These are phyloP conservation scores for Exophiala bonariae DNA, from an alignment of 2,329 filamentous ascomycete species.

Conservation along the genomic window DNA sequence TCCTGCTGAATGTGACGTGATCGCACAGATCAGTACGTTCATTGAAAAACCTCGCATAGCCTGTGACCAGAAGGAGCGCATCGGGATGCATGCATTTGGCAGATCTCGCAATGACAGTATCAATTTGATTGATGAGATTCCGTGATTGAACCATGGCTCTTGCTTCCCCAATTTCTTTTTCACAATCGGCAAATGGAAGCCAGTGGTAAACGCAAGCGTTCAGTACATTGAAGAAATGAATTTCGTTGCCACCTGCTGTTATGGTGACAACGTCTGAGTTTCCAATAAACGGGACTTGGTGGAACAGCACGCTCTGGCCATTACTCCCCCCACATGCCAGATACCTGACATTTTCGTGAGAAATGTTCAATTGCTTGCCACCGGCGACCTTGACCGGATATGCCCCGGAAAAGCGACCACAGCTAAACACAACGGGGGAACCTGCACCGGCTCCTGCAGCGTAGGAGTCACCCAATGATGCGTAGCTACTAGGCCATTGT, in stretches of 20 bases:
- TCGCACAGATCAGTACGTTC: constrained; percentile 23
- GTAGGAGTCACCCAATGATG: constrained; percentile 32
- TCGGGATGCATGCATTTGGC: constrained; percentile 7
- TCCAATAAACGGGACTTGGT: constrained; percentile 21
- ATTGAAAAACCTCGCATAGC: constrained; percentile 30
- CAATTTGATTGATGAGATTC: constrained; percentile 21
- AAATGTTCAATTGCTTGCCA: constrained; percentile 14
- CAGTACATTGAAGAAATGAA: constrained; percentile 30
- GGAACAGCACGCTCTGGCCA: constrained; percentile 21
- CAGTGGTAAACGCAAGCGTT: constrained; percentile 32
- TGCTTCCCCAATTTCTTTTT: constrained; percentile 20
- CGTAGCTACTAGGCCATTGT: constrained; percentile 16
- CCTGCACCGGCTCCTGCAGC: constrained; percentile 31
- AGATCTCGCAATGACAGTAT: constrained; percentile 20
- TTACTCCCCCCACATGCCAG: constrained; percentile 29
- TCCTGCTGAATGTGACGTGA: constrained; percentile 29
- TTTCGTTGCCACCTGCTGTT: constrained; percentile 32
- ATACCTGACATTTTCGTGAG: constrained; percentile 23
- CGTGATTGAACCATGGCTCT: constrained; percentile 23
- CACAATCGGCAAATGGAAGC: constrained; percentile 22
- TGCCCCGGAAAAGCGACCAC: constrained; percentile 28
- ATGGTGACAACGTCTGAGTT: constrained; percentile 27
- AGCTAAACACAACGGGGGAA: constrained; percentile 13
- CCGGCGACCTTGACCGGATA: constrained; percentile 30
- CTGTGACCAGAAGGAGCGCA: constrained; percentile 26